Evolutionary conservation across 2,329 filamentous ascomycete genomes (phyloP), one percentile per base, ranked within the genome.

Genomic region (Madurella mycetomatis): DNA sequence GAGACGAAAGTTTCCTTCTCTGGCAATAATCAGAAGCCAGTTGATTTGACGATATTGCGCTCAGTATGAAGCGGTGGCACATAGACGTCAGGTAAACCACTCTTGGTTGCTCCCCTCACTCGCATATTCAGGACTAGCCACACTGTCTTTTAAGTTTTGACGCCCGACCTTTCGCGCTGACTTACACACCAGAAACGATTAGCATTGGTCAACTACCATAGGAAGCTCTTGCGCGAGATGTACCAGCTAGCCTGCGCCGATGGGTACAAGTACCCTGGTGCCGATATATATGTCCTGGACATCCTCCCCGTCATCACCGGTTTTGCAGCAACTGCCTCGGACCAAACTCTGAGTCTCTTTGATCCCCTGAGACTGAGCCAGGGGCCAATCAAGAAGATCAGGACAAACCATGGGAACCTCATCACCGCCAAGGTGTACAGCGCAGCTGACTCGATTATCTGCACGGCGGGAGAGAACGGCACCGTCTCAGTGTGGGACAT

Each of bases 401-500:
- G 68, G 37, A 80, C 79, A 9, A 73, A 76, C 32, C 83, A 88
- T 59, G 76, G 78, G 5, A 86, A 86, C 57, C 72, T 90, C 60
- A 85, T 84, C 13, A 83, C 81, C 57, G 72, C 89, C 31, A 77
- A 79, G 49, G 73, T 79, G 1, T 79, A 82, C 45, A 80, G 82
- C 55, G 71, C 70, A 5, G 69, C 69, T 17, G 76, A 75, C 30
- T 77, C 76, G 4, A 66, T 85, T 17, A 74, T 90, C 5, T 82
- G 81, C 55, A 91, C 88, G 0, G 82, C 86, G 0, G 88, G 88
- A 45, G 81, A 87, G 67, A 85, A 91, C 65, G 88, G 88, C 8
- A 73, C 76, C 9, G 79, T 90, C 11, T 79, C 74, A 0, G 70
- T 87, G 46, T 87, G 85, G 83, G 87, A 90, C 71, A 65, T 85